phyloP scores from a whole-genome alignment of 1,284 basidiomycete species.

The Rhodotorula sp. region DNA sequence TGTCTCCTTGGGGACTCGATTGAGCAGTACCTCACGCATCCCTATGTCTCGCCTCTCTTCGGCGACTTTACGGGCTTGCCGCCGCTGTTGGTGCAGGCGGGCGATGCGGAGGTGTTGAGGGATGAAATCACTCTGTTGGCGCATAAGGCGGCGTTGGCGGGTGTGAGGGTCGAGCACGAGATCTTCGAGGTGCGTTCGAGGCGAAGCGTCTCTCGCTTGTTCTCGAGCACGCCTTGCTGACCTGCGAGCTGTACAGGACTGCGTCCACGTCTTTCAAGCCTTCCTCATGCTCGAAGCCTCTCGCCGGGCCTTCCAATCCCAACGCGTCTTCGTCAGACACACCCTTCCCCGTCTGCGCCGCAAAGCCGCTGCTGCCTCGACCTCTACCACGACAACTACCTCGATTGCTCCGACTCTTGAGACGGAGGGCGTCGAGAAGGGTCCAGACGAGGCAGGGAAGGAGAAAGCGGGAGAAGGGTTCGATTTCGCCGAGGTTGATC shows the following conservation, averaged over 20 bases:
- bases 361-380: neutral
- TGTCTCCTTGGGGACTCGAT: conserved; percentile 84
- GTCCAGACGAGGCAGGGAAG: neutral
- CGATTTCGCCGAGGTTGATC: conserved; percentile 36
- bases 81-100: conserved; percentile 87
- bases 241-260: conserved; percentile 16
- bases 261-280: conserved; percentile 88
- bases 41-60: conserved; percentile 94
- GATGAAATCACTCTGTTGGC: conserved; percentile 92
- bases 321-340: conserved; percentile 65
- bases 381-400: neutral
- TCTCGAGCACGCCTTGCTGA: neutral
- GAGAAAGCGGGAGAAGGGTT: neutral
- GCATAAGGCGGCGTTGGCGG: conserved; percentile 85
- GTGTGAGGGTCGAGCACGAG: conserved; percentile 86
- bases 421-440: too few species aligned
- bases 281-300: conserved; percentile 77
- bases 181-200: conserved; percentile 54
- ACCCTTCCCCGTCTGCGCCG: conserved; percentile 34
- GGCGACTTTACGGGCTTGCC: conserved; percentile 84
- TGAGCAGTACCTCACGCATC: conserved; percentile 81
- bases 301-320: conserved; percentile 70
- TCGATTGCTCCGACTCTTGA: neutral
- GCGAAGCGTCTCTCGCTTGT: conserved; percentile 2
- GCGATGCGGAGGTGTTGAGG: conserved; percentile 88